A percentile compares a stretch with the other conserved stretches of the same genome.
Conservation (phyloP, 2,329 filamentous ascomycete species). For the Xylaria sp. region DNA sequence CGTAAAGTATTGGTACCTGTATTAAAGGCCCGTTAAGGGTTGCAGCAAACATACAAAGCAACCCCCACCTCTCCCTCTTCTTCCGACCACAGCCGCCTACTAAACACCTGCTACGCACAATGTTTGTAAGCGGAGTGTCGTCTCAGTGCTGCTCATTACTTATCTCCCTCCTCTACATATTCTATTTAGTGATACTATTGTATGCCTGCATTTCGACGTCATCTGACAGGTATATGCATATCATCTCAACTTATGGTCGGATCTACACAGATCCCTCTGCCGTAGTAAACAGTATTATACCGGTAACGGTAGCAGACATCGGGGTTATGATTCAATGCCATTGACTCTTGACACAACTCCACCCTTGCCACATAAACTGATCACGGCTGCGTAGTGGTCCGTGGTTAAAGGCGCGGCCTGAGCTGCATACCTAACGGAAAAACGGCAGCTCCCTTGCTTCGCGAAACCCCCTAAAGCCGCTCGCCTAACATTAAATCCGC, state of each 20-base stretch:
- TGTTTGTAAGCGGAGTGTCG: background rate
- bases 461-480: background rate
- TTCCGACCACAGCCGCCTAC: background rate
- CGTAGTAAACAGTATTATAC: background rate
- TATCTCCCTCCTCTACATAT: background rate
- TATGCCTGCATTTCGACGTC: background rate
- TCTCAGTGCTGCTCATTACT: background rate
- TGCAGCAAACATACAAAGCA: background rate
- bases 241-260: background rate
- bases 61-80: background rate
- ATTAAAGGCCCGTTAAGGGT: background rate
- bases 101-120: background rate
- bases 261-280: background rate
- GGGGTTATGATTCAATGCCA: background rate
- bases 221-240: background rate
- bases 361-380: background rate
- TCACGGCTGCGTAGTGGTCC: background rate
- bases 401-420: background rate
- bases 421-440: background rate
- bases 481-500: background rate
- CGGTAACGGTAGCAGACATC: background rate
- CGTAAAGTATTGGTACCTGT: conserved; percentile 21
- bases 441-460: background rate
- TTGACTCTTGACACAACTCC: background rate
- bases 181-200: background rate